Evolutionary conservation across 31 red algal genomes (phyloP).

Genomic region (Endocladia muricata): DNA sequence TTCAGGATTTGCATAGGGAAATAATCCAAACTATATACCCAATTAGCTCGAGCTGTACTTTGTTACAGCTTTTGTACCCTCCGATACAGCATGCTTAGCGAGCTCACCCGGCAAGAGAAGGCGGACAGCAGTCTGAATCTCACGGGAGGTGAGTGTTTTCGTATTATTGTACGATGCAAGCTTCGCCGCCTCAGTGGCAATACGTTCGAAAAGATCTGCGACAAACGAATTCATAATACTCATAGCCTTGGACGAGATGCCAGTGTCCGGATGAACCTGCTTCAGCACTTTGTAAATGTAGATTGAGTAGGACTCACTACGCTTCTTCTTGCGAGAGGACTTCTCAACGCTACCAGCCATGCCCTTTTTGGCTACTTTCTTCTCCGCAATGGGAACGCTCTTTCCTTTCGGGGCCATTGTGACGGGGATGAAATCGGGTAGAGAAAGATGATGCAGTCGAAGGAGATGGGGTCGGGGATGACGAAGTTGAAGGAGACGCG

Average conservation of each 20-base stretch:
- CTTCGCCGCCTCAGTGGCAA: constrained; percentile 93
- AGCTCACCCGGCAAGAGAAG: constrained; percentile 99
- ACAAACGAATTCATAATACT: constrained; percentile 99
- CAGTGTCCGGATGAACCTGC: constrained; percentile 99
- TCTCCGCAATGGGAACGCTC: constrained; percentile 83
- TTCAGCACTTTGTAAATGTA: constrained; percentile 99
- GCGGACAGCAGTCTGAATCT: constrained; percentile 97
- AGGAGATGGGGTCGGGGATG: background rate
- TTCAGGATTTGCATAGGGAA: background rate
- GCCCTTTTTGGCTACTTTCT: constrained; percentile 94
- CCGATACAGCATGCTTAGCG: constrained; percentile 98
- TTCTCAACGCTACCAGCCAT: constrained; percentile 66
- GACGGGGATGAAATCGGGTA: background rate
- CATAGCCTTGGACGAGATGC: constrained; percentile 98
- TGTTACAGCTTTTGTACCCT: constrained; percentile 99
- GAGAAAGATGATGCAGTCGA: background rate
- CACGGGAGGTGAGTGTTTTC: constrained; percentile 95
- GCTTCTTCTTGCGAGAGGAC: constrained; percentile 87
- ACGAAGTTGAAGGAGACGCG: background rate
- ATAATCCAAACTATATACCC: background rate
- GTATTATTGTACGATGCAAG: constrained; percentile 92
- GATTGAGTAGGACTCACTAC: constrained; percentile 93
- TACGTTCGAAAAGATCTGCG: constrained; percentile 93
- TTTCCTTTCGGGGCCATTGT: constrained; percentile 93
- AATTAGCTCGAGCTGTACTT: constrained; percentile 92